Conservation (phyloP, 495 filamentous ascomycete genomes). For the Xylona heveae region DNA sequence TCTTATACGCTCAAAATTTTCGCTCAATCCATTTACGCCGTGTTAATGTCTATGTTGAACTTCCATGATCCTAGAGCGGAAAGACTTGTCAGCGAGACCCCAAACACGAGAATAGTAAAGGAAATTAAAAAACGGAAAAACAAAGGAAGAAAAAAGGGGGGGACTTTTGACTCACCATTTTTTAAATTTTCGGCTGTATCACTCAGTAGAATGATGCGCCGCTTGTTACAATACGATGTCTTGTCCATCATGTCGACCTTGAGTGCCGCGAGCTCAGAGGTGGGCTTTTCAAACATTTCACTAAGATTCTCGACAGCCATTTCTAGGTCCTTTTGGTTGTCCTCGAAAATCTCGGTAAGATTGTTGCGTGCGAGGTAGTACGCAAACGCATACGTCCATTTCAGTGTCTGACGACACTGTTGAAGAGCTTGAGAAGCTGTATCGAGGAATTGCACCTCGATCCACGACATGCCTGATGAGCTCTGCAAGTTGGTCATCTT, state of each 20-base stretch:
- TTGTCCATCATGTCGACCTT: slow-evolving; percentile 98
- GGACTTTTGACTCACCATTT: slow-evolving; percentile 42
- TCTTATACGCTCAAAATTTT: too few species aligned
- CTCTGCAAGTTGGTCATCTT: slow-evolving; percentile 95
- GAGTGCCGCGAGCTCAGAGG: slow-evolving; percentile 55
- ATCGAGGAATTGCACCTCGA: slow-evolving; percentile 92
- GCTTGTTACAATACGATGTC: slow-evolving; percentile 85
- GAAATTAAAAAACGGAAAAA: neutral
- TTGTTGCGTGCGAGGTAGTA: slow-evolving; percentile 94
- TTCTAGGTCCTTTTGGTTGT: slow-evolving; percentile 95
- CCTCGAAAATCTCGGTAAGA: slow-evolving; percentile 90
- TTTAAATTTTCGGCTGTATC: slow-evolving; percentile 84
- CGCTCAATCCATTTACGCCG: too few species aligned
- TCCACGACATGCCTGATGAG: slow-evolving; percentile 91
- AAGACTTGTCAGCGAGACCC: neutral
- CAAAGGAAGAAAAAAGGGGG: neutral
- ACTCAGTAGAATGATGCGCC: slow-evolving; percentile 68
- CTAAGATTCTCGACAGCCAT: slow-evolving; percentile 87
- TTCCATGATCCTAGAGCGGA: slow-evolving; percentile 13
- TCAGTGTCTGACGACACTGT: slow-evolving; percentile 87
- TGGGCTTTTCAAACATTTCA: slow-evolving; percentile 95
- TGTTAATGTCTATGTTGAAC: slow-evolving; percentile 16
- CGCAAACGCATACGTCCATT: slow-evolving; percentile 98
- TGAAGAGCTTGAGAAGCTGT: slow-evolving; percentile 85
- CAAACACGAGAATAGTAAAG: slow-evolving; percentile 1